A percentile compares a stretch with the other conserved stretches of the same genome.
These are phyloP conservation scores for Geotrichum siamense DNA, from an alignment of 1,139 yeast genomes.

Conservation along the genomic window DNA sequence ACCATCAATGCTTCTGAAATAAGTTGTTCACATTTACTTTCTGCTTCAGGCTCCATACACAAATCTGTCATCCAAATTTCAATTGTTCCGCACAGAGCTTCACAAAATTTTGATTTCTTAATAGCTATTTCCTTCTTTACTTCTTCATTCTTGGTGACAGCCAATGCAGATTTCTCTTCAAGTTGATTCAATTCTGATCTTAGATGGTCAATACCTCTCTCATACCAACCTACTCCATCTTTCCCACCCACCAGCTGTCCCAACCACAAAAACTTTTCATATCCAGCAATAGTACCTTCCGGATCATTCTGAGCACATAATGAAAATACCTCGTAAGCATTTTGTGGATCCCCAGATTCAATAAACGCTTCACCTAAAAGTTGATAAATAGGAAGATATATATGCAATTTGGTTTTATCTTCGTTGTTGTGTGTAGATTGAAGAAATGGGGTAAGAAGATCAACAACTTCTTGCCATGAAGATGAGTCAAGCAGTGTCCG, in stretches of 20 bases:
- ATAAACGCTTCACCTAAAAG: slow-evolving; percentile 66
- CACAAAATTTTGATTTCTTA: slow-evolving; percentile 51
- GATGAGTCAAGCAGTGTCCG: slow-evolving; percentile 9
- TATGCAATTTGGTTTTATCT: background rate
- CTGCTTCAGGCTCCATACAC: slow-evolving; percentile 81
- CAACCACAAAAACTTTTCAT: slow-evolving; percentile 77
- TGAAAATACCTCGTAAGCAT: slow-evolving; percentile 61
- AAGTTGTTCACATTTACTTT: slow-evolving; percentile 64
- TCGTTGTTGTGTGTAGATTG: too few relatives aligned
- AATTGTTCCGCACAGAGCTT: slow-evolving; percentile 75
- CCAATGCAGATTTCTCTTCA: slow-evolving; percentile 1
- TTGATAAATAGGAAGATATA: slow-evolving; percentile 30
- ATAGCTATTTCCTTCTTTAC: slow-evolving; percentile 25
- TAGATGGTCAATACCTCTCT: slow-evolving; percentile 54
- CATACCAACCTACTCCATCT: slow-evolving; percentile 63
- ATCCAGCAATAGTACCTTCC: slow-evolving; percentile 50
- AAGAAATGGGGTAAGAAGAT: slow-evolving; percentile 10
- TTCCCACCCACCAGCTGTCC: slow-evolving; percentile 87
- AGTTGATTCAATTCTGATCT: slow-evolving; percentile 32
- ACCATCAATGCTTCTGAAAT: slow-evolving; percentile 58
- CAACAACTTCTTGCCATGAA: slow-evolving; percentile 9
- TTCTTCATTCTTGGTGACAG: background rate
- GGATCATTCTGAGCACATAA: slow-evolving; percentile 66
- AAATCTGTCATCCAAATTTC: slow-evolving; percentile 98
- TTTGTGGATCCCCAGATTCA: slow-evolving; percentile 71